A percentile compares a stretch with the other conserved stretches of the same genome.
phyloP scores from a whole-genome alignment of 768 basidiomycete species.

The Rhizopogon roseolus region DNA sequence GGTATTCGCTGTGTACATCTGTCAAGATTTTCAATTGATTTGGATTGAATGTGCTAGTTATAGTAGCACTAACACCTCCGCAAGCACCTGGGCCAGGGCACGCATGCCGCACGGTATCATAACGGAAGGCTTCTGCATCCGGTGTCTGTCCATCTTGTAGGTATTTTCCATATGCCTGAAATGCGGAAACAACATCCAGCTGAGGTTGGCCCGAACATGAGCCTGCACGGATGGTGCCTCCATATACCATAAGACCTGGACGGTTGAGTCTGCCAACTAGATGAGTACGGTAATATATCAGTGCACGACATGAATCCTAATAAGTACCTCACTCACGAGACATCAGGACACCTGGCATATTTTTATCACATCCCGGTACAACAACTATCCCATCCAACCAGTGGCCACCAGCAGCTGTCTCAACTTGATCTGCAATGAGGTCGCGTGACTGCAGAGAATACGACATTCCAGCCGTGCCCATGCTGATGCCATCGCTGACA shows the following conservation, averaged over 20 bases:
- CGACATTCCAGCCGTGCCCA: constrained; percentile 92
- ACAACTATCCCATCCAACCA: constrained; percentile 98
- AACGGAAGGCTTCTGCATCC: constrained; percentile 78
- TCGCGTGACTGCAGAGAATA: constrained; percentile 97
- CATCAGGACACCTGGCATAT: constrained; percentile 99
- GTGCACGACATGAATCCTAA: neutral
- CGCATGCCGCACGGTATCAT: constrained; percentile 84
- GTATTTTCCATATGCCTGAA: constrained; percentile 96
- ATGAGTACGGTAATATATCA: constrained; percentile 1
- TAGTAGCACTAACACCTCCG: constrained; percentile 70
- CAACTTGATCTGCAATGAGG: constrained; percentile 95
- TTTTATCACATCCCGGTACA: constrained; percentile 97
- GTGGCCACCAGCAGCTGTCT: constrained; percentile 93
- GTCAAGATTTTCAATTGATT: constrained; percentile 3
- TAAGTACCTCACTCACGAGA: constrained; percentile 57
- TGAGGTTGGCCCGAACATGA: constrained; percentile 85
- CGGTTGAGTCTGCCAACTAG: constrained; percentile 92
- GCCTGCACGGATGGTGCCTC: constrained; percentile 91
- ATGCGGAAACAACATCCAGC: constrained; percentile 94
- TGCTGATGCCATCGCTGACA: constrained; percentile 98
- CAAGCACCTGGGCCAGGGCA: constrained; percentile 99
- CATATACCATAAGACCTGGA: constrained; percentile 97
- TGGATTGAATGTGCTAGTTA: neutral
- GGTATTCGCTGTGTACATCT: constrained; percentile 99
- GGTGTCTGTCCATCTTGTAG: constrained; percentile 83